Percentiles rank a stretch among this genome's conserved stretches.
Evolutionary conservation across 2,329 filamentous ascomycete species (phyloP).

Genomic region (Exophiala dermatitidis): DNA sequence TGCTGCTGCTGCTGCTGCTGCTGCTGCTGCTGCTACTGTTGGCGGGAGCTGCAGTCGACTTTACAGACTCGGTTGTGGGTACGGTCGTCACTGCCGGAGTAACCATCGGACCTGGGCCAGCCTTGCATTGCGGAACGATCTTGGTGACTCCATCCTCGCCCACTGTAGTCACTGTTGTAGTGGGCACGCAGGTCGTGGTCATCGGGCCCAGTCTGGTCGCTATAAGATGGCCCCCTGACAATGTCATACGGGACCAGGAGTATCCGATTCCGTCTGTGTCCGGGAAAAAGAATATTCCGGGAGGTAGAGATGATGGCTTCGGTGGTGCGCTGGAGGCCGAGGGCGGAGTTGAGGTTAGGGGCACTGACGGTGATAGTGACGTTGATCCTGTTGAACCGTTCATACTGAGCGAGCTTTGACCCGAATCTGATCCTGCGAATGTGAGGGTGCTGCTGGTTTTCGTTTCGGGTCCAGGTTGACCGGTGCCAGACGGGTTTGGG

Average conservation of each 20-base stretch:
- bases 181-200: slow-evolving; percentile 8
- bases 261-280: slow-evolving; percentile 1
- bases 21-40: neutral
- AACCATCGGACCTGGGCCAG: slow-evolving; percentile 6
- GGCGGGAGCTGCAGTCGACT: neutral
- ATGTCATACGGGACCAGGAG: neutral
- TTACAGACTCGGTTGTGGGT: neutral
- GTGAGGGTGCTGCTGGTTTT: neutral
- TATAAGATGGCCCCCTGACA: neutral
- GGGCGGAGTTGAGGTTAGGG: neutral
- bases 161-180: slow-evolving; percentile 2
- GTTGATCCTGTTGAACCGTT: neutral
- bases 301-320: neutral
- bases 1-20: neutral
- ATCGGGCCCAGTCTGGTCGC: neutral
- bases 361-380: neutral
- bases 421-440: neutral
- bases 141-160: neutral
- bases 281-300: neutral
- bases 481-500: neutral
- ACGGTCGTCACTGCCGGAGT: neutral
- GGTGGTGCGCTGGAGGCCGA: neutral
- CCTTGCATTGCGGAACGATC: neutral
- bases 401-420: neutral
- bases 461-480: neutral